Percentiles rank a stretch among this genome's conserved stretches.
phyloP scores from a whole-genome alignment of 768 basidiomycete genomes.

The Termitomyces sp. region DNA sequence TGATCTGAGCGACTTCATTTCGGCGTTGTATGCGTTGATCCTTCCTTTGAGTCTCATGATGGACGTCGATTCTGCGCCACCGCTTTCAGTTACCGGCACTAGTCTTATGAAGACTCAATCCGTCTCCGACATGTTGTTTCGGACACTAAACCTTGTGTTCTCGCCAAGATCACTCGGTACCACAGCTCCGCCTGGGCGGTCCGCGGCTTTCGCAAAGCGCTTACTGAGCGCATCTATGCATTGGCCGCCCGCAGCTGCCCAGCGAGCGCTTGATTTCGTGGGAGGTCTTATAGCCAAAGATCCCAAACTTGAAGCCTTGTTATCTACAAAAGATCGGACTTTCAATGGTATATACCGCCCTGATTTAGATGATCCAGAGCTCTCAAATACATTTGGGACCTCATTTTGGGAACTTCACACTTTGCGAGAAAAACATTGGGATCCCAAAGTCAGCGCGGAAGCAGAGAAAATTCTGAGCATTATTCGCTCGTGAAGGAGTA shows the following conservation, averaged over 20 bases:
- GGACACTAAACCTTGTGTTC: conserved; percentile 78
- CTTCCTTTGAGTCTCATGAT: conserved; percentile 64
- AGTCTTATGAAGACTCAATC: conserved; percentile 27
- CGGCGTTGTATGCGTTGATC: conserved; percentile 78
- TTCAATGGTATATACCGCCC: conserved; percentile 82
- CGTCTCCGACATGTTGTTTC: conserved; percentile 75
- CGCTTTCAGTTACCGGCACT: conserved; percentile 19
- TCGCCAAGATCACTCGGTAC: conserved; percentile 58
- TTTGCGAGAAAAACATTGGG: conserved; percentile 55
- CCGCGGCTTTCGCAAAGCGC: conserved; percentile 93
- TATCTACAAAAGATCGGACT: conserved; percentile 83
- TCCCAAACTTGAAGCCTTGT: conserved; percentile 73
- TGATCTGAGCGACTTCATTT: conserved; percentile 86
- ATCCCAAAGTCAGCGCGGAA: conserved; percentile 61
- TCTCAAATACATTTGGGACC: conserved; percentile 77
- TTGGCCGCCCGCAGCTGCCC: conserved; percentile 65
- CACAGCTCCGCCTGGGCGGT: conserved; percentile 62
- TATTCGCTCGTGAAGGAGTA: conserved; percentile 26
- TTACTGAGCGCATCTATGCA: conserved; percentile 74
- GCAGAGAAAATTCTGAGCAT: conserved; percentile 54
- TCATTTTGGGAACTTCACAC: conserved; percentile 83
- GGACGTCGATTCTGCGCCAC: conserved; percentile 53
- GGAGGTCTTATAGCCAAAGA: conserved; percentile 69
- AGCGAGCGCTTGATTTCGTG: conserved; percentile 73
- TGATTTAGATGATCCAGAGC: conserved; percentile 85